Evolutionary conservation across 1,284 basidiomycete species (phyloP), one percentile per base, ranked within the genome.

Genomic region (Stereum hirsutum): DNA sequence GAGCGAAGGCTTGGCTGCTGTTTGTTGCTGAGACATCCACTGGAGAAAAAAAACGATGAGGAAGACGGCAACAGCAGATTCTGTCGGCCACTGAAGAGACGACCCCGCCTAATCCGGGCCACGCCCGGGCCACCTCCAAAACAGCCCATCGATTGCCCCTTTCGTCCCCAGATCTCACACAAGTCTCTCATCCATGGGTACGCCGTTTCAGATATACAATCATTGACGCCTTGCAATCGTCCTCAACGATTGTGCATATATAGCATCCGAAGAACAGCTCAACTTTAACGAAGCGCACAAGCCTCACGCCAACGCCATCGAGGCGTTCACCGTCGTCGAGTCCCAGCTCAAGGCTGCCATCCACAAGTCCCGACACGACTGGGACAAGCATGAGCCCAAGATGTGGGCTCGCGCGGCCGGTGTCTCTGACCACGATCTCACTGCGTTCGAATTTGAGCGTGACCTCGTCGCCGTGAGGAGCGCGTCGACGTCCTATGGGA

Each of bases 1-100:
- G 60, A 89, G 72, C 72, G 83, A 82, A 81, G 85, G 86, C 75
- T 87, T 88, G 65, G 75, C 60, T 66, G 76, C 72, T 59, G 78
- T 63, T 67, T 79, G 63, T 84, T 83, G 84, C 75, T 81, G 79
- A 84, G 85, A 89, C 84, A 89, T 89, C 68, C 85, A 88, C 81
- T 67, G 63, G 43, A 47, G 28, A 8, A 30, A 30, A 30, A 30
- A 30, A 30, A n/a, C n/a, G n/a, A n/a, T n/a, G n/a, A n/a, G n/a
- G n/a, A n/a, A n/a, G n/a, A n/a, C n/a, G n/a, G n/a, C n/a, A n/a
- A n/a, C n/a, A n/a, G n/a, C n/a, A n/a, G n/a, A n/a, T n/a, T n/a
- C n/a, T n/a, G n/a, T n/a, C n/a, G n/a, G n/a, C n/a, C n/a, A n/a
- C n/a, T n/a, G n/a, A n/a, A n/a, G n/a, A n/a, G n/a, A n/a, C n/a